Evolutionary conservation across 2,329 filamentous ascomycete species (phyloP).

Genomic region (Fusarium sp.): DNA sequence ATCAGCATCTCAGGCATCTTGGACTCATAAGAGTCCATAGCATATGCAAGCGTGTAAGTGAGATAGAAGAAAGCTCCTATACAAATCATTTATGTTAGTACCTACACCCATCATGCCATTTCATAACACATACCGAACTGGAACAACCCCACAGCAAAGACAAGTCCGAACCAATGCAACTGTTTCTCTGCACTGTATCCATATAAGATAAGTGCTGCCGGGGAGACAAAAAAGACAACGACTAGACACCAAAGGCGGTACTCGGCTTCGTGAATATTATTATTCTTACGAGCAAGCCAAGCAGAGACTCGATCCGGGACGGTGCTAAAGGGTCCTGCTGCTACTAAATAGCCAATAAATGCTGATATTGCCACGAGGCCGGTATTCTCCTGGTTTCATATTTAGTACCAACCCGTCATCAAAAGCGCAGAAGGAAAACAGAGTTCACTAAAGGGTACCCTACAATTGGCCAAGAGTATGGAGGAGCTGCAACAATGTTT

Average conservation of each 20-base stretch:
- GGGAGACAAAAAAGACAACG: not conserved
- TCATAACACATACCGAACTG: not conserved
- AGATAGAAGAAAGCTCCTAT: not conserved
- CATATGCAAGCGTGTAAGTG: constrained; percentile 1
- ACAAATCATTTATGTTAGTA: not conserved
- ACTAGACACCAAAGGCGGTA: not conserved
- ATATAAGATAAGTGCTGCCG: not conserved
- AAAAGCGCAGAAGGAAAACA: not conserved
- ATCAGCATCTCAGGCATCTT: not conserved
- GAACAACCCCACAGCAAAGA: not conserved
- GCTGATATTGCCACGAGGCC: not conserved
- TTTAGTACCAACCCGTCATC: not conserved
- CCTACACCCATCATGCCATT: not conserved
- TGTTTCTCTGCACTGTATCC: not conserved
- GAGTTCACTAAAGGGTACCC: not conserved
- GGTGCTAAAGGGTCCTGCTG: not conserved
- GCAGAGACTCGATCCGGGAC: not conserved
- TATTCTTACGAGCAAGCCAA: not conserved
- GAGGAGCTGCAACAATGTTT: not conserved
- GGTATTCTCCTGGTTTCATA: not conserved
- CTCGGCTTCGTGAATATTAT: not conserved
- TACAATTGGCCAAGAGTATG: constrained; percentile 3
- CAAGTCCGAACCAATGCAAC: not conserved
- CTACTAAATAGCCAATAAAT: not conserved
- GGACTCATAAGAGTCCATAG: not conserved